These are phyloP conservation scores for Lodderomyces margitis DNA, from an alignment of 1,139 yeast genomes.

Conservation along the genomic window DNA sequence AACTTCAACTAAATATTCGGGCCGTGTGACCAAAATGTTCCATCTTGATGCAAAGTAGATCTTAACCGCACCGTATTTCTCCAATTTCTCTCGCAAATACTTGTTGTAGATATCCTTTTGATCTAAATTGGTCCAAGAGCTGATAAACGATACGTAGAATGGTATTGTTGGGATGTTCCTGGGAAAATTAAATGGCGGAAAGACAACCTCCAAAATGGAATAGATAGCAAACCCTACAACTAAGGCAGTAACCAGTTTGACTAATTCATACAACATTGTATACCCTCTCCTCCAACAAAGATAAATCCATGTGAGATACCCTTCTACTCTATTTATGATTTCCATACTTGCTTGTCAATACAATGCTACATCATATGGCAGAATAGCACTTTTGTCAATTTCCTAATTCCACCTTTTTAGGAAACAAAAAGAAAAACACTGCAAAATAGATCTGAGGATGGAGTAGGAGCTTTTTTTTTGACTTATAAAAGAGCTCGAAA, in stretches of 20 bases:
- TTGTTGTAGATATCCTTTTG: constrained; percentile 46
- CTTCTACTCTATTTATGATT: background rate
- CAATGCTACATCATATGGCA: background rate
- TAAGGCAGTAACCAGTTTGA: background rate
- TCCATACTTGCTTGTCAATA: background rate
- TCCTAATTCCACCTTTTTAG: background rate
- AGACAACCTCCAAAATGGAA: constrained; percentile 16
- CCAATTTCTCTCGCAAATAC: constrained; percentile 41
- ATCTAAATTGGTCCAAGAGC: constrained; percentile 44
- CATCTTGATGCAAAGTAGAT: constrained; percentile 62
- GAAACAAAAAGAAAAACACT: background rate
- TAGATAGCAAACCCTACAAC: background rate
- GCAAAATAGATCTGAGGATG: background rate
- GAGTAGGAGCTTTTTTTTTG: background rate
- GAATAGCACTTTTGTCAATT: background rate
- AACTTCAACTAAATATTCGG: constrained; percentile 45
- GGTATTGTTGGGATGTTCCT: constrained; percentile 58
- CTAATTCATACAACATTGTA: background rate
- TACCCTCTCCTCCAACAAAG: background rate
- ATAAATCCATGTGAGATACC: background rate
- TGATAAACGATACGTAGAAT: constrained; percentile 55
- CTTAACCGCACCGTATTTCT: constrained; percentile 56
- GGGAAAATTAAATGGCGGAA: constrained; percentile 35
- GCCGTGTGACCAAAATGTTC: constrained; percentile 55
- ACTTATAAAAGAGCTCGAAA: constrained; percentile 1